A percentile compares a stretch with the other conserved stretches of the same genome.
Evolutionary conservation across 2,329 filamentous ascomycete species (phyloP).

Genomic region (Calonectria multiphialidica): DNA sequence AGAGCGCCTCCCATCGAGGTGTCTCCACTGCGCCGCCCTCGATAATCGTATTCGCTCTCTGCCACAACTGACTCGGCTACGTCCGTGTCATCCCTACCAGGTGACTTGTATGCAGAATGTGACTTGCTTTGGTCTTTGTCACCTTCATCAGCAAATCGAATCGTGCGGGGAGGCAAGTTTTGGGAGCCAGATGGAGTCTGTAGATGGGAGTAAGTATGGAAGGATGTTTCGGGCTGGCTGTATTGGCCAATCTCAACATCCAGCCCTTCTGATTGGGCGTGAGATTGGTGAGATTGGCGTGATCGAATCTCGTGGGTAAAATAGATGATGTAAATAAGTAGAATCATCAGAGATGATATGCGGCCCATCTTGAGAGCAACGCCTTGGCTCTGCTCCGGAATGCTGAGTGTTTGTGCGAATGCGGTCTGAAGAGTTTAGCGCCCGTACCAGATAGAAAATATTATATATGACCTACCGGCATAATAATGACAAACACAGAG

Average conservation of each 20-base stretch:
- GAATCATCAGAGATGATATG: constrained; percentile 80
- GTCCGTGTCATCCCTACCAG: not conserved
- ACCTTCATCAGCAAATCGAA: constrained; percentile 44
- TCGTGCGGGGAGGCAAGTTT: constrained; percentile 37
- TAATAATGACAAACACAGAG: constrained; percentile 53
- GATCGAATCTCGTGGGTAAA: constrained; percentile 82
- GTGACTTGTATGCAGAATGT: not conserved
- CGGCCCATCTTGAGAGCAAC: constrained; percentile 80
- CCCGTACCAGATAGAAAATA: accelerated
- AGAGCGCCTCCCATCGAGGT: not conserved
- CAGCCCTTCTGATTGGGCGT: constrained; percentile 72
- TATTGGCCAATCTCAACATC: constrained; percentile 59
- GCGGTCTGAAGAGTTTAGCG: constrained; percentile 48
- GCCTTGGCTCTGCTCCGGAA: constrained; percentile 64
- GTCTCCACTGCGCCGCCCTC: not conserved
- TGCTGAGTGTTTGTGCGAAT: constrained; percentile 64
- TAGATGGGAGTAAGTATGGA: not conserved
- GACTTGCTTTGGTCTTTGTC: not conserved
- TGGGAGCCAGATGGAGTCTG: constrained; percentile 21
- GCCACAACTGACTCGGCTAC: constrained; percentile 23
- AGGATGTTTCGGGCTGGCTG: not conserved
- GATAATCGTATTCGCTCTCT: not conserved
- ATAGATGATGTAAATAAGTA: constrained; percentile 80
- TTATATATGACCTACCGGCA: constrained; percentile 45
- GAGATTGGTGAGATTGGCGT: constrained; percentile 64